phyloP scores from a whole-genome alignment of 2,329 filamentous ascomycete species.

The Colletotrichum orbiculare region DNA sequence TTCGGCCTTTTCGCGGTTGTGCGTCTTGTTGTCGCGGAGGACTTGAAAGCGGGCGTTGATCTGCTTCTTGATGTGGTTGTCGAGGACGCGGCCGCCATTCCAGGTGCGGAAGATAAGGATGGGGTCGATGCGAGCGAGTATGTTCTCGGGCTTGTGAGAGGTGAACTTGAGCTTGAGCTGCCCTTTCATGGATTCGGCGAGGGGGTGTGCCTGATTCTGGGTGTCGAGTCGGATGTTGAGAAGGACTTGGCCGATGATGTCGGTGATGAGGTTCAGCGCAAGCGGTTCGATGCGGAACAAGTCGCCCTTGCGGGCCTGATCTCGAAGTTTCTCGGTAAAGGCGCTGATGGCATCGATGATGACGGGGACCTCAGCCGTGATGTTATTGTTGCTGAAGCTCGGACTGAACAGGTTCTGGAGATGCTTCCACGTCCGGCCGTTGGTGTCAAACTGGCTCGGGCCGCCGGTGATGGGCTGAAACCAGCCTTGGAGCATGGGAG shows the following conservation, averaged over 20 bases:
- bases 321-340: slow-evolving; percentile 42
- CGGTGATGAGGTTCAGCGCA: slow-evolving; percentile 45
- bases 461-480: slow-evolving; percentile 46
- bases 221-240: slow-evolving; percentile 46
- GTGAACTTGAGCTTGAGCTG: slow-evolving; percentile 35
- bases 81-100: slow-evolving; percentile 46
- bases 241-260: slow-evolving; percentile 45
- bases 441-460: slow-evolving; percentile 46
- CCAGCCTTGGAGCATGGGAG: slow-evolving; percentile 42
- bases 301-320: slow-evolving; percentile 35
- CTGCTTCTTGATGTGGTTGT: slow-evolving; percentile 41
- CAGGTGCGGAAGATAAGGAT: slow-evolving; percentile 43
- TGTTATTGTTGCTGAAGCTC: slow-evolving; percentile 47
- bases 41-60: slow-evolving; percentile 41
- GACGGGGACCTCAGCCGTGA: slow-evolving; percentile 43
- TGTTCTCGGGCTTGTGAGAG: slow-evolving; percentile 36
- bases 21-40: slow-evolving; percentile 39
- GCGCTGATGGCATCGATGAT: slow-evolving; percentile 44
- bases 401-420: slow-evolving; percentile 44
- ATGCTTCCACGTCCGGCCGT: slow-evolving; percentile 45
- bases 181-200: slow-evolving; percentile 44
- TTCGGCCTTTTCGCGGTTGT: slow-evolving; percentile 29
- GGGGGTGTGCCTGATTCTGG: slow-evolving; percentile 44
- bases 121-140: slow-evolving; percentile 42
- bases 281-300: slow-evolving; percentile 42